phyloP scores from a whole-genome alignment of 2,329 filamentous ascomycete genomes.

The Bipolaris zeicola region DNA sequence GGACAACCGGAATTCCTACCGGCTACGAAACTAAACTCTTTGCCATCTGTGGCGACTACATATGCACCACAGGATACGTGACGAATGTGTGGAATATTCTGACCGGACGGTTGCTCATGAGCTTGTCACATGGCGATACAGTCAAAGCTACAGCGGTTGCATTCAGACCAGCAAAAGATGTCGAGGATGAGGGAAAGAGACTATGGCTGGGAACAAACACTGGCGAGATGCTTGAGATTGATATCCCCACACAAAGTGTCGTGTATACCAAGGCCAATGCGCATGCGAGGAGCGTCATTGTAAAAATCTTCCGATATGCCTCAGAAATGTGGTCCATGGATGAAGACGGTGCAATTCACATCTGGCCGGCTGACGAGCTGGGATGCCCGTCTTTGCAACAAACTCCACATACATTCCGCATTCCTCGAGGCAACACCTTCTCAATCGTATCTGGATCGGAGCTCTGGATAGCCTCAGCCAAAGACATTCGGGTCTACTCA shows the following conservation, averaged over 20 bases:
- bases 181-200: conserved; percentile 78
- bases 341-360: conserved; percentile 81
- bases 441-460: conserved; percentile 85
- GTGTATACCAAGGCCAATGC: conserved; percentile 70
- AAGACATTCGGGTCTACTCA: conserved; percentile 82
- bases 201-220: conserved; percentile 90
- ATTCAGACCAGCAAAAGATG: conserved; percentile 81
- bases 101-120: conserved; percentile 82
- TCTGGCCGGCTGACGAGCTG: conserved; percentile 83
- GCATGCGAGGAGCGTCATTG: conserved; percentile 78
- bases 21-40: conserved; percentile 87
- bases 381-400: conserved; percentile 76
- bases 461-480: conserved; percentile 87
- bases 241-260: conserved; percentile 75
- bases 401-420: conserved; percentile 75
- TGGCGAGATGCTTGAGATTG: conserved; percentile 88
- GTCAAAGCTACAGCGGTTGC: conserved; percentile 79
- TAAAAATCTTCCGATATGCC: conserved; percentile 82
- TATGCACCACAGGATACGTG: conserved; percentile 84
- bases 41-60: conserved; percentile 84
- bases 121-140: conserved; percentile 81
- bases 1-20: conserved; percentile 76
- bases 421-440: conserved; percentile 82
- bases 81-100: conserved; percentile 87
- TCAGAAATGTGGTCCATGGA: conserved; percentile 95